Evolutionary conservation across 169 alveolate genomes (phyloP).

Genomic region (Plasmodium ovale): DNA sequence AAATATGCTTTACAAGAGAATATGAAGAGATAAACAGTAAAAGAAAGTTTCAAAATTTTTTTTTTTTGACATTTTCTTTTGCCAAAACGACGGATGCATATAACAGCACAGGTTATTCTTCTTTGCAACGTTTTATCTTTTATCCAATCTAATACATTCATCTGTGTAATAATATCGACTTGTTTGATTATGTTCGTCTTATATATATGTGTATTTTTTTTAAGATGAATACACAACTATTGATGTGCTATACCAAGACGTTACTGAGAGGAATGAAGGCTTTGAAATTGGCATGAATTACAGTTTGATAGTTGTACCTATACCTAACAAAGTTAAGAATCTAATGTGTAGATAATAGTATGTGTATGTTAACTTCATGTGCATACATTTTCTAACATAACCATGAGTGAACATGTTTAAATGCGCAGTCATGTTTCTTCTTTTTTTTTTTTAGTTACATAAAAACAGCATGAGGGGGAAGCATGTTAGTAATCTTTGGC

Average conservation of each 20-base stretch:
- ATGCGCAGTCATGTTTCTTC: background rate
- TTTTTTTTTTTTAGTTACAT: slow-evolving; percentile 19
- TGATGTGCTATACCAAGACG: slow-evolving; percentile 62
- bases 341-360: background rate
- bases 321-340: slow-evolving; percentile 45
- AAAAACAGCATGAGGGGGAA: slow-evolving; percentile 36
- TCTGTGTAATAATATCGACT: background rate
- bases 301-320: slow-evolving; percentile 67
- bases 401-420: background rate
- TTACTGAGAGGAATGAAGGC: slow-evolving; percentile 30
- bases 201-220: slow-evolving; percentile 14
- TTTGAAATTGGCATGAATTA: slow-evolving; percentile 71
- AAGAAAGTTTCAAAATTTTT: slow-evolving; percentile 60
- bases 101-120: slow-evolving; percentile 43
- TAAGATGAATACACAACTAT: slow-evolving; percentile 58
- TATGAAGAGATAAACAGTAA: slow-evolving; percentile 47
- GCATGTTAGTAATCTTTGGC: slow-evolving; percentile 54
- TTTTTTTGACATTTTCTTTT: slow-evolving; percentile 54
- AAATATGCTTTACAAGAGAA: slow-evolving; percentile 43
- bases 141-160: background rate
- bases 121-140: background rate
- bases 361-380: background rate
- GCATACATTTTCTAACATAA: too few species aligned
- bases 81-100: slow-evolving; percentile 37
- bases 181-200: background rate